Percentiles rank a stretch among this genome's conserved stretches.
Conservation (phyloP, 2,329 filamentous ascomycete species). For the Exophiala sideris region DNA sequence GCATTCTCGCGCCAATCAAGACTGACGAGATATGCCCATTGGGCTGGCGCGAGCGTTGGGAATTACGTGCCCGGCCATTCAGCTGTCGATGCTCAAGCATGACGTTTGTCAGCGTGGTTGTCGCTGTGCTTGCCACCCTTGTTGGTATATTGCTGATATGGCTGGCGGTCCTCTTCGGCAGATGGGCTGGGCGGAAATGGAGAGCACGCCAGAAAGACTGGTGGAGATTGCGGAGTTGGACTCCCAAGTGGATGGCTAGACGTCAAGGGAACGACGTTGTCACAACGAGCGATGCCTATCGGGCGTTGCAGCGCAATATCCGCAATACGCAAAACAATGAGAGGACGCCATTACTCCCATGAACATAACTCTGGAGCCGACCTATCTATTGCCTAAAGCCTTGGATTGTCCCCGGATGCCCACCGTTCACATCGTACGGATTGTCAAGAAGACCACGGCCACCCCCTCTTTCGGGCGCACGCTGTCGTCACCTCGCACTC, state of each 20-base stretch:
- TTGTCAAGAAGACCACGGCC: no score
- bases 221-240: constrained; percentile 26
- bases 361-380: background rate
- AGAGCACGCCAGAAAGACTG: constrained; percentile 19
- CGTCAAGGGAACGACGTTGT: background rate
- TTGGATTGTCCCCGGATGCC: no score
- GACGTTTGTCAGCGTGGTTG: constrained; percentile 36
- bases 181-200: constrained; percentile 15
- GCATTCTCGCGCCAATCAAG: constrained; percentile 38
- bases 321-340: constrained; percentile 1
- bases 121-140: constrained; percentile 41
- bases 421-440: no score
- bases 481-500: background rate
- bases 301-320: background rate
- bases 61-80: constrained; percentile 38
- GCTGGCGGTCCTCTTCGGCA: constrained; percentile 70
- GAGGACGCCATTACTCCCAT: constrained; percentile 17
- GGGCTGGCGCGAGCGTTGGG: constrained; percentile 41
- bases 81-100: constrained; percentile 42
- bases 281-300: background rate
- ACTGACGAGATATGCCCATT: constrained; percentile 39
- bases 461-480: background rate
- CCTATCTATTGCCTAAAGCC: background rate
- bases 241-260: background rate
- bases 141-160: constrained; percentile 64